Evolutionary conservation across 257 asterid genomes (phyloP).

Genomic region (Pogostemon cablin): DNA sequence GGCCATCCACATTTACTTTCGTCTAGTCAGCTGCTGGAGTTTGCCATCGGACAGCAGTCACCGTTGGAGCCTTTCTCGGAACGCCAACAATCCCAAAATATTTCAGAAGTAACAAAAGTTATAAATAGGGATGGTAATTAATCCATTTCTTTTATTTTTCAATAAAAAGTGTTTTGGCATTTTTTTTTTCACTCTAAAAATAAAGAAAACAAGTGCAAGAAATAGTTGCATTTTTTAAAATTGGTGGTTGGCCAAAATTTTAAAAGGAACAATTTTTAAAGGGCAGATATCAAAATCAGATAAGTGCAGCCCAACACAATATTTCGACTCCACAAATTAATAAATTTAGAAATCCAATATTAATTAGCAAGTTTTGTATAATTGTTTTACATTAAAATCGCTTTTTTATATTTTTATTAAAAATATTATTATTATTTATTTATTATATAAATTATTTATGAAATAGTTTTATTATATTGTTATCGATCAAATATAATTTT

Average conservation of each 20-base stretch:
- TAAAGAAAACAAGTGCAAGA: background rate
- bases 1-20: too few species aligned
- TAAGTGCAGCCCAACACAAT: constrained; percentile 38
- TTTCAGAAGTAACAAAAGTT: background rate
- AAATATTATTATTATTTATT: background rate
- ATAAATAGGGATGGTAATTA: background rate
- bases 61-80: too few species aligned
- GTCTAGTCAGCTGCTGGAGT: too few species aligned
- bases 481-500: too few species aligned
- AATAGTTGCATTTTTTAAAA: background rate
- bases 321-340: background rate
- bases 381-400: too few species aligned
- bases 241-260: constrained; percentile 7
- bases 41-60: too few species aligned
- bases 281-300: constrained; percentile 40
- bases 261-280: background rate
- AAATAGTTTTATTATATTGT: background rate
- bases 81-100: too few species aligned
- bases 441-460: background rate
- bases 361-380: background rate
- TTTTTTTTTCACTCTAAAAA: background rate
- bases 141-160: background rate
- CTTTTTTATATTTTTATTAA: too few species aligned
- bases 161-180: background rate
- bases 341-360: background rate